Percentiles rank a stretch among this genome's conserved stretches.
phyloP scores from a whole-genome alignment of 2,329 filamentous ascomycete species.

The Pestalotiopsis sp. region DNA sequence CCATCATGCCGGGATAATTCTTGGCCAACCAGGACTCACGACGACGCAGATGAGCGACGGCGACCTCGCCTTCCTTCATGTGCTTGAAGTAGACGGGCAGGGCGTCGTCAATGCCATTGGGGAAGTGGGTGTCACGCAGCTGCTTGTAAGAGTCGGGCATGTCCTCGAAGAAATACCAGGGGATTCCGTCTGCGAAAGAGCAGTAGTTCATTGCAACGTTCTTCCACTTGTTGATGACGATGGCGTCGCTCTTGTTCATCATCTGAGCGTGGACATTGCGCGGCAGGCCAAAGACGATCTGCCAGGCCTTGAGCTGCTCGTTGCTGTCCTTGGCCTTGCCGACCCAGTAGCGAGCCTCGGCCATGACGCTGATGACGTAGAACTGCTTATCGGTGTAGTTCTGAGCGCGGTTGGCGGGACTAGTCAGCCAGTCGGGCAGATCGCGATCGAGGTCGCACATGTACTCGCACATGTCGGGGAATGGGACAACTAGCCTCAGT shows the following conservation, averaged over 20 bases:
- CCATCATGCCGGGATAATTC: too few species aligned
- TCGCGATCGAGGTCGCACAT: not conserved
- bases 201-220: not conserved
- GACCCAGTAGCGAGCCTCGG: slow-evolving; percentile 15
- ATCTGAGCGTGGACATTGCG: slow-evolving; percentile 9
- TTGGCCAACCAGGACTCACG: too few species aligned
- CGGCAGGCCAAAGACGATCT: slow-evolving; percentile 8
- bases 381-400: slow-evolving; percentile 10
- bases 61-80: not conserved
- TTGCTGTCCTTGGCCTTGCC: not conserved
- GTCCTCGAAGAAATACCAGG: not conserved
- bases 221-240: not conserved
- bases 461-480: not conserved
- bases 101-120: slow-evolving; percentile 13
- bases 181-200: not conserved
- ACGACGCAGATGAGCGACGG: slow-evolving; percentile 3
- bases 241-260: not conserved
- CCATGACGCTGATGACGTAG: slow-evolving; percentile 4
- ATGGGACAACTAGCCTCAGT: not conserved
- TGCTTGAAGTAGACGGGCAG: slow-evolving; percentile 13
- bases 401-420: not conserved
- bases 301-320: slow-evolving; percentile 9
- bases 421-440: slow-evolving; percentile 10
- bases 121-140: slow-evolving; percentile 12
- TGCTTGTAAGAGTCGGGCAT: slow-evolving; percentile 1